Evolutionary conservation across 768 basidiomycete genomes (phyloP), one percentile per base, ranked within the genome.

Genomic region (Sporobolomyces roseus): DNA sequence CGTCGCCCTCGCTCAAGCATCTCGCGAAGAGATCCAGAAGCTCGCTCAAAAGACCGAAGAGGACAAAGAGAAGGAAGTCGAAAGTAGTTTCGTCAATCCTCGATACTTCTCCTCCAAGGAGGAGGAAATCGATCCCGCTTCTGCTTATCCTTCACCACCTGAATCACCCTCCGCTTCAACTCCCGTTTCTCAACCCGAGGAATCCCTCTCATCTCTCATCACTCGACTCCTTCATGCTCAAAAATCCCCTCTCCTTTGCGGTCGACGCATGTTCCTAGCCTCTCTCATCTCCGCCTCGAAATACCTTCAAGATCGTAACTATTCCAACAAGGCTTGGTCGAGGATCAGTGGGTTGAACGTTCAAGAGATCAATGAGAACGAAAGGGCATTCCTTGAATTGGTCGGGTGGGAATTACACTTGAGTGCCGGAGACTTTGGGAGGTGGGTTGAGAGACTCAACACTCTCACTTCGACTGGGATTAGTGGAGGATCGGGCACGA

Each of bases 251-350:
- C 53, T 96, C 32, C 83, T 91, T 48, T 94, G 93, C 75, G 91
- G 93, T 3, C 85, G 93, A 32, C 84, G 93, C 30, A 85, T 91
- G 0, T 96, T 97, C 79, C 82, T 96, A 13, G 91, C 91, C 0
- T 86, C 90, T 0, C 81, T 97, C 48, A 91, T 97, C 63, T 82
- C 91, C 59, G 93, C 93, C 0, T 88, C 89, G 21, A 97, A 97
- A 75, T 93, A 93, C 77, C 86, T 89, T 69, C 91, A 93, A 80
- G 93, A 97, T 75, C 87, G 90, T 58, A 91, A 89, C 49, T 96
- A 93, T 75, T 92, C 90, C 19, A 94, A 96, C 77, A 85, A 86
- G 32, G 92, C 93, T 23, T 96, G 93, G 93, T 89, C 90, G 2
- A 92, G 93, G 75, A 83, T 97, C 9, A 89, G 89, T n/a, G 91